phyloP scores from a whole-genome alignment of 306 rosid genomes.

The Arachis hypogaea region DNA sequence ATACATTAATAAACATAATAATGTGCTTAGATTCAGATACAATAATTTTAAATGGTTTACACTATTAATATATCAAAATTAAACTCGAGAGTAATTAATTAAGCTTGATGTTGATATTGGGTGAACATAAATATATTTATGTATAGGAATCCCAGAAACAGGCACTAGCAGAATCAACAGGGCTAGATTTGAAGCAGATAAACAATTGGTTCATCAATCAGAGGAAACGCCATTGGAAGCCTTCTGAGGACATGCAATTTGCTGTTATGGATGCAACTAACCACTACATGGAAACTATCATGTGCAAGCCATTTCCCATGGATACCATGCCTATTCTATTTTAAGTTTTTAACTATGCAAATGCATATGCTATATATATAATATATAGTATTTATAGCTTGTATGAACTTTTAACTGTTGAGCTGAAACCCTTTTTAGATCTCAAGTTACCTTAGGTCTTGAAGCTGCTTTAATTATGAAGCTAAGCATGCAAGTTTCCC shows the following conservation, averaged over 20 bases:
- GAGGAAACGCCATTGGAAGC: slow-evolving; percentile 96
- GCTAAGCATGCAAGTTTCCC: slow-evolving; percentile 26
- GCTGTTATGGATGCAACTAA: slow-evolving; percentile 91
- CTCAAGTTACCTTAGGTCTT: not conserved
- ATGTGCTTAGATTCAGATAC: too few relatives aligned
- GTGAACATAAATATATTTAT: too few relatives aligned
- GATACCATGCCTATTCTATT: slow-evolving; percentile 58
- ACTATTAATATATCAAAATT: too few relatives aligned
- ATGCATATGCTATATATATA: not conserved
- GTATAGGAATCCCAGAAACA: slow-evolving; percentile 83
- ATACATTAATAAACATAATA: too few relatives aligned
- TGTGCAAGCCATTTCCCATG: slow-evolving; percentile 82
- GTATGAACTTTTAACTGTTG: not conserved
- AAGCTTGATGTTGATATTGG: too few relatives aligned
- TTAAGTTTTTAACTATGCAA: slow-evolving; percentile 4
- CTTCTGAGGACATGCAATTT: slow-evolving; percentile 96
- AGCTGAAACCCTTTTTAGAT: slow-evolving; percentile 34
- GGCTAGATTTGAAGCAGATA: slow-evolving; percentile 93
- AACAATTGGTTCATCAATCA: slow-evolving; percentile 98
- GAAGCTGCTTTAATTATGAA: slow-evolving; percentile 6
- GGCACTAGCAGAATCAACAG: slow-evolving; percentile 87
- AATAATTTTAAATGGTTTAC: too few relatives aligned
- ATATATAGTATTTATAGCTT: not conserved
- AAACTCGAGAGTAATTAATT: too few relatives aligned
- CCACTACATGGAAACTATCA: slow-evolving; percentile 76